These are phyloP conservation scores for apple (Malus domestica) DNA, from an alignment of 306 rosid genomes.

Conservation along the genomic window ASM211411v1 NC_041792.1:3522501-3523000, in stretches of 20 bases:
- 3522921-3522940: slow-evolving; percentile 32
- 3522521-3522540: too few species aligned
- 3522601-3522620: slow-evolving; percentile 21
- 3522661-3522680: neutral
- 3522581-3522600: slow-evolving; percentile 33
- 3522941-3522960: slow-evolving; percentile 69
- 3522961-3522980: slow-evolving; percentile 44
- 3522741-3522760: slow-evolving; percentile 22
- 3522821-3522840: slow-evolving; percentile 36
- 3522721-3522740: slow-evolving; percentile 18
- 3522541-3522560: slow-evolving; percentile 21
- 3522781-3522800: slow-evolving; percentile 22
- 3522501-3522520: slow-evolving; percentile 15
- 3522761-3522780: slow-evolving; percentile 26
- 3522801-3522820: neutral
- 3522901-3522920: slow-evolving; percentile 21
- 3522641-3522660: slow-evolving; percentile 11
- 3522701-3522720: neutral
- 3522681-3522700: slow-evolving; percentile 37
- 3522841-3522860: slow-evolving; percentile 25
- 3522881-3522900: slow-evolving; percentile 36
- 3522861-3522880: neutral
- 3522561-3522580: neutral
- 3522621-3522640: neutral
- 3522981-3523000: slow-evolving; percentile 39